Conservation (phyloP, 2,329 filamentous ascomycete species). For the Claviceps spartinae region DNA sequence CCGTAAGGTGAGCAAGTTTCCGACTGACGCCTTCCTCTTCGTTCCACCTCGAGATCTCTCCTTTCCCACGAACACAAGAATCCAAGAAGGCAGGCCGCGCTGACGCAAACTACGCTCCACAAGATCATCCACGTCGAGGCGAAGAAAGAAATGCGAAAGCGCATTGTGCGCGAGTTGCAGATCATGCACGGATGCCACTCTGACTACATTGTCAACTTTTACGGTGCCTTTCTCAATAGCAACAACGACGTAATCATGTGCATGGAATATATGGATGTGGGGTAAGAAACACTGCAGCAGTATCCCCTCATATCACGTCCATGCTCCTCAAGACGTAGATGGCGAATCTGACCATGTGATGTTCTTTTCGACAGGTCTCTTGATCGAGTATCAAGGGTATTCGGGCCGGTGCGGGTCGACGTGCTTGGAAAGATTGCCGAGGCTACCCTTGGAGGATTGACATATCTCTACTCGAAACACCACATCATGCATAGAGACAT, state of each 20-base stretch:
- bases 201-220: slow-evolving; percentile 93
- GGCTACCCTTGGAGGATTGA: slow-evolving; percentile 81
- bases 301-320: not conserved
- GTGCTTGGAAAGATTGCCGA: slow-evolving; percentile 96
- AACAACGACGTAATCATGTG: slow-evolving; percentile 98
- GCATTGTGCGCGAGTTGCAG: slow-evolving; percentile 91
- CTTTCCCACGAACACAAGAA: not conserved
- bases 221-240: slow-evolving; percentile 92
- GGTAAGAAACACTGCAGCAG: slow-evolving; percentile 47
- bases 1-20: slow-evolving; percentile 56
- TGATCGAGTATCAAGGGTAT: slow-evolving; percentile 85
- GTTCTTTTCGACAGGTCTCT: slow-evolving; percentile 49
- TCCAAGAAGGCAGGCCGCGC: not conserved
- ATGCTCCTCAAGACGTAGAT: not conserved
- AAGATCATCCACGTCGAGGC: slow-evolving; percentile 97
- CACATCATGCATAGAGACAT: slow-evolving; percentile 99
- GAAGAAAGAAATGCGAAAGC: slow-evolving; percentile 91
- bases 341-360: not conserved
- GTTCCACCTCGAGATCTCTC: not conserved
- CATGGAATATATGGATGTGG: slow-evolving; percentile 99
- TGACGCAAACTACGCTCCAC: slow-evolving; percentile 6
- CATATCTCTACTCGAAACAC: slow-evolving; percentile 88
- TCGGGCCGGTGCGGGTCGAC: slow-evolving; percentile 89
- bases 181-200: slow-evolving; percentile 98
- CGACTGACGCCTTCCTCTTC: not conserved